Conservation (phyloP, 2,329 filamentous ascomycete genomes). For the Colletotrichum sp. region DNA sequence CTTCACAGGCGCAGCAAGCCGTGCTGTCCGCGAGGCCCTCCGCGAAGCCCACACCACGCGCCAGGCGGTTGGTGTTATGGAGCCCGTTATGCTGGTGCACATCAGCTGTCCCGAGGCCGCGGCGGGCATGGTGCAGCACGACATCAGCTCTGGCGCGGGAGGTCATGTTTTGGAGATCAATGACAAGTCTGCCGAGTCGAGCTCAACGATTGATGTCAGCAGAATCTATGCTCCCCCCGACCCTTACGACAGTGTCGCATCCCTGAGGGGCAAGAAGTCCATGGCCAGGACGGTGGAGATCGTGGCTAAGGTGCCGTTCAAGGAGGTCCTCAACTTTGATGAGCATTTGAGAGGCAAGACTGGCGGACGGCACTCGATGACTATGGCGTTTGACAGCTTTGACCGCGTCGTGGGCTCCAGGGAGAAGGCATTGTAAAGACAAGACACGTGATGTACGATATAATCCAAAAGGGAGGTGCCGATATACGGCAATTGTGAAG, state of each 20-base stretch:
- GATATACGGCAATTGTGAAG: neutral
- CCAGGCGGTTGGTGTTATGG: conserved; percentile 72
- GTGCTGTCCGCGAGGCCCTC: conserved; percentile 73
- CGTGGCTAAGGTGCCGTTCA: conserved; percentile 86
- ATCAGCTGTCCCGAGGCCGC: conserved; percentile 85
- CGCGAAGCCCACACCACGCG: conserved; percentile 59
- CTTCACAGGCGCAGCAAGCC: conserved; percentile 66
- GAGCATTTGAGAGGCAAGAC: conserved; percentile 89
- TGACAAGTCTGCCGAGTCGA: conserved; percentile 46
- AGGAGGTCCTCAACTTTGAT: conserved; percentile 96
- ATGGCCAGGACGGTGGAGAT: conserved; percentile 65
- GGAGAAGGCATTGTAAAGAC: conserved; percentile 50
- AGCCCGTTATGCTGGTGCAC: conserved; percentile 90
- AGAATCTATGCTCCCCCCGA: conserved; percentile 89
- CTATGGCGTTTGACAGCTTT: conserved; percentile 64
- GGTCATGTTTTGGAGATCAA: conserved; percentile 78
- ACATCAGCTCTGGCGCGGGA: conserved; percentile 75
- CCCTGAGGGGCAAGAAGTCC: conserved; percentile 55
- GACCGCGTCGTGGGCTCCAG: conserved; percentile 59
- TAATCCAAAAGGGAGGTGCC: neutral
- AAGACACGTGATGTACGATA: neutral
- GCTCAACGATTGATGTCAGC: conserved; percentile 65
- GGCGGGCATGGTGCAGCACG: conserved; percentile 83
- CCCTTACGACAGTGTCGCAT: conserved; percentile 72
- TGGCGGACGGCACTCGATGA: conserved; percentile 72